Evolutionary conservation across 2,329 filamentous ascomycete genomes (phyloP).

Genomic region (Cladosporium colombiae): DNA sequence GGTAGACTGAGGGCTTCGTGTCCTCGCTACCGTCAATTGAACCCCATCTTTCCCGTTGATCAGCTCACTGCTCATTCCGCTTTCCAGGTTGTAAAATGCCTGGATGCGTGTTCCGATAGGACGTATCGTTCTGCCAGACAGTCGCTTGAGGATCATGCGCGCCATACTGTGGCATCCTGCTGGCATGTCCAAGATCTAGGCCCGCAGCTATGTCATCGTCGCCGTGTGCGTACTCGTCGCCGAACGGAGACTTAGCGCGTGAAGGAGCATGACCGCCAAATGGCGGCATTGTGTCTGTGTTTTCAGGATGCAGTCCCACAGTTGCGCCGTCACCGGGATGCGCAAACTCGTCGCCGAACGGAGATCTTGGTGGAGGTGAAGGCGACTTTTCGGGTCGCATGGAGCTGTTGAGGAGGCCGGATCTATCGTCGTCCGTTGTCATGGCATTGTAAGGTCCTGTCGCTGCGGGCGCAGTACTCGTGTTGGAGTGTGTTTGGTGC

Average conservation of each 20-base stretch:
- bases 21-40: background rate
- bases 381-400: slow-evolving; percentile 16
- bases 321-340: slow-evolving; percentile 9
- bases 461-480: background rate
- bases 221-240: slow-evolving; percentile 17
- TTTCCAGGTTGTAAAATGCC: background rate
- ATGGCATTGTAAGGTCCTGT: background rate
- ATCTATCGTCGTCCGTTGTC: slow-evolving; percentile 31
- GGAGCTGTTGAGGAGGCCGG: slow-evolving; percentile 31
- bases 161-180: background rate
- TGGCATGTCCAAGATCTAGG: background rate
- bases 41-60: background rate
- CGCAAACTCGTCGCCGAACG: slow-evolving; percentile 17
- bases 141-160: background rate
- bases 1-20: background rate
- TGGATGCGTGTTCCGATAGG: slow-evolving; percentile 7
- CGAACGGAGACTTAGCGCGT: background rate
- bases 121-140: slow-evolving; percentile 8
- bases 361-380: slow-evolving; percentile 4
- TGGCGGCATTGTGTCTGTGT: background rate
- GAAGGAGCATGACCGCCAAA: background rate
- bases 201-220: slow-evolving; percentile 10
- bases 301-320: background rate
- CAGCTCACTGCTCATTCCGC: slow-evolving; percentile 1
- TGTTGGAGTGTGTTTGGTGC: background rate